Percentiles rank a stretch among this genome's conserved stretches.
phyloP scores from a whole-genome alignment of 495 filamentous ascomycete species.

The Schizothecium vesticola region DNA sequence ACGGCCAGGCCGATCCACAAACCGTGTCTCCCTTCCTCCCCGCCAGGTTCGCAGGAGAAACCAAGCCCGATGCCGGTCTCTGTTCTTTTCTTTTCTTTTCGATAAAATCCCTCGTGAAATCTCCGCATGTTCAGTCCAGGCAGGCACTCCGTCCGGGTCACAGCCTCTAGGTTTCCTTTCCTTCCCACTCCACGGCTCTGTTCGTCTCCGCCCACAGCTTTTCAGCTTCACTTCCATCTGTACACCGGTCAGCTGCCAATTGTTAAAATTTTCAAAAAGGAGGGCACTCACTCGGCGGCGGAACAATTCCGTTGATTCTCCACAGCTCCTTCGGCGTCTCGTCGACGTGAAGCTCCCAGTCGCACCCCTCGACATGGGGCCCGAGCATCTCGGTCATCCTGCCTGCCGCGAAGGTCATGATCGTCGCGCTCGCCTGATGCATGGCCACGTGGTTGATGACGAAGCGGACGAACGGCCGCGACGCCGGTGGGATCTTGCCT shows the following conservation, averaged over 20 bases:
- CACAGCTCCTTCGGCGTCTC: conserved; percentile 22
- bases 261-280: background rate
- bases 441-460: conserved; percentile 30
- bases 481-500: conserved; percentile 15
- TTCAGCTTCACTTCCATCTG: conserved; percentile 5
- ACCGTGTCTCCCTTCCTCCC: background rate
- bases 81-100: background rate
- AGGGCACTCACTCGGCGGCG: conserved; percentile 9
- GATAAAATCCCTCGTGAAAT: background rate
- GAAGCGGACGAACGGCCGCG: conserved; percentile 33
- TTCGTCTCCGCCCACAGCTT: conserved; percentile 1
- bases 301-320: conserved; percentile 13
- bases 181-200: background rate
- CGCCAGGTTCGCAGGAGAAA: background rate
- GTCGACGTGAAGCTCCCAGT: conserved; percentile 35
- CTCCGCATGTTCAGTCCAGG: background rate
- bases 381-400: conserved; percentile 19
- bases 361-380: conserved; percentile 33
- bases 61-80: too few species aligned
- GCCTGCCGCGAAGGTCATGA: background rate
- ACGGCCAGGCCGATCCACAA: background rate
- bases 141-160: background rate
- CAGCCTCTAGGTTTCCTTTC: background rate
- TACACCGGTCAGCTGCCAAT: background rate
- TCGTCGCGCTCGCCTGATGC: conserved; percentile 7